Percentiles rank a stretch among this genome's conserved stretches.
Evolutionary conservation across 441 rosid genomes (phyloP).

Genomic region (Pelargonium citronellum): DNA sequence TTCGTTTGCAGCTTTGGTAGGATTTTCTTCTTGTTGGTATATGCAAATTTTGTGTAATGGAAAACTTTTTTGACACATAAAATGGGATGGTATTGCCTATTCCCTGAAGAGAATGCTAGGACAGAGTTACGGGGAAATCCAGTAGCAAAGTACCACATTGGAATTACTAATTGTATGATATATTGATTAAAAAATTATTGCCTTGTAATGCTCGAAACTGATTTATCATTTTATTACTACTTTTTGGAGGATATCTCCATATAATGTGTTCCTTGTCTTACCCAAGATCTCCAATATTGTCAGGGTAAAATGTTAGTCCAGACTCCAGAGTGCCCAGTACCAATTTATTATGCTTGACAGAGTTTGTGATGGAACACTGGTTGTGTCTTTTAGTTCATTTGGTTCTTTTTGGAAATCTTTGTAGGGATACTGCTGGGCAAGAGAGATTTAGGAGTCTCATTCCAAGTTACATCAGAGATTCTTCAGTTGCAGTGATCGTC

Average conservation of each 20-base stretch:
- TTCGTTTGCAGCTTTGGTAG: constrained; percentile 62
- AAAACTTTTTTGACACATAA: too few species aligned
- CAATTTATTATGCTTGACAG: constrained; percentile 6
- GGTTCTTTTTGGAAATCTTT: not conserved
- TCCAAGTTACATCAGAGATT: constrained; percentile 76
- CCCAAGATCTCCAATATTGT: too few species aligned
- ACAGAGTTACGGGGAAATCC: not conserved
- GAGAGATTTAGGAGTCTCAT: constrained; percentile 84
- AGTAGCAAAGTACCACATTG: too few species aligned
- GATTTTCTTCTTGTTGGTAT: not conserved
- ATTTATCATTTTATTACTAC: not conserved
- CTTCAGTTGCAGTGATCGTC: constrained; percentile 81
- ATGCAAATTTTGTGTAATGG: not conserved
- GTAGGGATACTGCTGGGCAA: constrained; percentile 89
- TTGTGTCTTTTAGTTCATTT: not conserved
- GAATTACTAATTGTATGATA: too few species aligned
- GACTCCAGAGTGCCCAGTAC: not conserved
- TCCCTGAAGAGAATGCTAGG: constrained; percentile 1
- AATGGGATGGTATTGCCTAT: not conserved
- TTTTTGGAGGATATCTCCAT: not conserved
- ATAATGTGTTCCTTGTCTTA: not conserved
- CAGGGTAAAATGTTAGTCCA: not conserved
- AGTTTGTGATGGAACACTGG: not conserved
- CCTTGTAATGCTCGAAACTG: not conserved
- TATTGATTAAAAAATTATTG: not conserved